These are phyloP conservation scores for Cyclostephanos invisitatus DNA, from an alignment of 108 stramenopile genomes.

Conservation along the genomic window DNA sequence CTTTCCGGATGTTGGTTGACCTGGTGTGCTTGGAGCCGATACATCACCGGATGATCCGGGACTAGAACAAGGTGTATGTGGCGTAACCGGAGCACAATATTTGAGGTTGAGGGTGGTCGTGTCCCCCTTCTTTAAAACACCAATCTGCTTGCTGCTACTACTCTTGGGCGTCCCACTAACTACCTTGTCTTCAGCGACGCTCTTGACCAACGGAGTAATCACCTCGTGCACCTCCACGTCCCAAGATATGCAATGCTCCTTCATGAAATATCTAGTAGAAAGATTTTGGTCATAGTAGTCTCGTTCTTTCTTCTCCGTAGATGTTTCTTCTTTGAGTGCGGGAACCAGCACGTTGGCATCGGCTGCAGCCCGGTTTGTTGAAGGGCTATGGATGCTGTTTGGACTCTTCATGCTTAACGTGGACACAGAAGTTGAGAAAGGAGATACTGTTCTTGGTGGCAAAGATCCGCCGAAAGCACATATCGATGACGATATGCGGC, in stretches of 20 bases:
- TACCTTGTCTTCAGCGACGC: neutral
- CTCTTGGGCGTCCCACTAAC: neutral
- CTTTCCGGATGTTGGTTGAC: constrained; percentile 13
- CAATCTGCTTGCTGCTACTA: neutral
- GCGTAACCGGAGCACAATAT: constrained; percentile 37
- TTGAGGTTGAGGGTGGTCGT: neutral
- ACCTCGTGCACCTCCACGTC: constrained; percentile 45
- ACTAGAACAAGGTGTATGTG: constrained; percentile 12
- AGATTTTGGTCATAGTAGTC: constrained; percentile 25
- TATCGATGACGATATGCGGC: constrained; percentile 35
- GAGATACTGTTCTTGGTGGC: constrained; percentile 20
- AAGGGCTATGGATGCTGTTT: constrained; percentile 3
- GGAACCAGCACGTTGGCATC: neutral
- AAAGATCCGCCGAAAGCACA: constrained; percentile 47
- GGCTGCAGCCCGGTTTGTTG: neutral
- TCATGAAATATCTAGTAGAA: constrained; percentile 34
- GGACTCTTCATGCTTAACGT: neutral
- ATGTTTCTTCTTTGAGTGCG: neutral
- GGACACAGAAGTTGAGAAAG: neutral
- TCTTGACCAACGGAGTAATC: constrained; percentile 1
- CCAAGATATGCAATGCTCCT: constrained; percentile 46
- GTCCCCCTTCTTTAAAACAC: constrained; percentile 2
- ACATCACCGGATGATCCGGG: neutral
- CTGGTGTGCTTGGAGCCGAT: constrained; percentile 28
- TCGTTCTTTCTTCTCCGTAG: constrained; percentile 27